Conservation (phyloP, 2,329 filamentous ascomycete species). For the Microdochium nivale region DNA sequence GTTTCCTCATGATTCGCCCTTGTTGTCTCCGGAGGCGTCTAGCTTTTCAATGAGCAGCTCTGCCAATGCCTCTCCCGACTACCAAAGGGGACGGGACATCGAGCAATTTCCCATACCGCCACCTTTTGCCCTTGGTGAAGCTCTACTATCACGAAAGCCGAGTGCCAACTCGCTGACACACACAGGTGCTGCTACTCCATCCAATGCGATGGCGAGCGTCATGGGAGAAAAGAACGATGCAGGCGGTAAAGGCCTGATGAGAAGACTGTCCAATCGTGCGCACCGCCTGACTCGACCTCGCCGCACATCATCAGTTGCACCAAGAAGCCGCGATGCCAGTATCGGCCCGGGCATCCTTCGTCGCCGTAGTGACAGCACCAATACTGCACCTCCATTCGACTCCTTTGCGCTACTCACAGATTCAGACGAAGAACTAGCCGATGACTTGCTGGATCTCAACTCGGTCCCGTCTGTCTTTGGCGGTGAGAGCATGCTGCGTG, state of each 20-base stretch:
- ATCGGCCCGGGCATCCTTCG: slow-evolving; percentile 83
- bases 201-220: slow-evolving; percentile 45
- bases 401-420: slow-evolving; percentile 33
- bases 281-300: slow-evolving; percentile 60
- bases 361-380: slow-evolving; percentile 83
- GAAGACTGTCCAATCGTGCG: slow-evolving; percentile 76
- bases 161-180: slow-evolving; percentile 58
- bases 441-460: slow-evolving; percentile 38
- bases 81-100: slow-evolving; percentile 43
- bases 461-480: slow-evolving; percentile 22
- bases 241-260: slow-evolving; percentile 55
- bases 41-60: slow-evolving; percentile 41
- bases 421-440: slow-evolving; percentile 49
- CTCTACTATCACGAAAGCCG: slow-evolving; percentile 52
- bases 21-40: slow-evolving; percentile 38
- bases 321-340: slow-evolving; percentile 75
- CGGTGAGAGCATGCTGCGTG: slow-evolving; percentile 33
- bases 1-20: slow-evolving; percentile 46
- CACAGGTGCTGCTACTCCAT: slow-evolving; percentile 41
- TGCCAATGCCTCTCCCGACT: slow-evolving; percentile 59
- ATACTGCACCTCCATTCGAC: slow-evolving; percentile 48
- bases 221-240: slow-evolving; percentile 14
- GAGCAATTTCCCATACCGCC: slow-evolving; percentile 40
- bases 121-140: slow-evolving; percentile 64
- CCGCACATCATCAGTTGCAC: slow-evolving; percentile 68